Evolutionary conservation across 371 early-diverging fungal species (phyloP), one percentile per base, ranked within the genome.

Genomic region (Apophysomyces elegans): DNA sequence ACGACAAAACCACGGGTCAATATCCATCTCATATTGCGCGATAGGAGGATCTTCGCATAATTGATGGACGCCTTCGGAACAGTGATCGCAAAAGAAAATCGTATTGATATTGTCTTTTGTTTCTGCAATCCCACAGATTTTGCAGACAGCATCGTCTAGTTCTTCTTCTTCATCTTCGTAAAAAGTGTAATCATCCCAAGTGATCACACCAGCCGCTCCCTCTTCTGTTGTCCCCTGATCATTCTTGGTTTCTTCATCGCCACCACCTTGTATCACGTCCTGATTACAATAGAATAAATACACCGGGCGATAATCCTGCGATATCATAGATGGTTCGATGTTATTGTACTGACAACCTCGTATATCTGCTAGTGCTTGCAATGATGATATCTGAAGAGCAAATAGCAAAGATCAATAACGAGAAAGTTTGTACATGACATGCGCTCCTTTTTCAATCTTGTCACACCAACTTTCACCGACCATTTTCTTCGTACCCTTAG

Each of bases 1-100:
- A n/a, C 79, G 70, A 64, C 84, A 84, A 38, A 63, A 74, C 84
- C 84, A 84, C 16, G 84, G 84, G 54, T 80, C 79, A 6, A 77
- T 43, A 1, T 78, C 59, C 7, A 69, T 68, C 63, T 84, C 84
- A 36, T 67, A 81, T 4, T 61, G 12, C 37, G 65, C 63, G 35
- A 84, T 74, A 5, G 71, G 75, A 8, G 84, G 84, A 4, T 67
- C 61, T 37, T 78, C 81, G 61, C 84, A 84, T 6, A 80, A 43
- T 39, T 81, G 81, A 63, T 84, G 84, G 0, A 84, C 76, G 12
- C 77, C 76, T 56, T 59, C 45, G 58, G 81, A 64, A 60, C 84
- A 84, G 3, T 58, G 26, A 37, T 84, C 84, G 50, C 84, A 84
- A 56, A 75, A 71, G 56, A 79, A 84, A 13, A 84, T 78, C 36